These are phyloP conservation scores for Pseudopediastrum boryanum DNA, from an alignment of 139 green algal species.

Conservation along the genomic window DNA sequence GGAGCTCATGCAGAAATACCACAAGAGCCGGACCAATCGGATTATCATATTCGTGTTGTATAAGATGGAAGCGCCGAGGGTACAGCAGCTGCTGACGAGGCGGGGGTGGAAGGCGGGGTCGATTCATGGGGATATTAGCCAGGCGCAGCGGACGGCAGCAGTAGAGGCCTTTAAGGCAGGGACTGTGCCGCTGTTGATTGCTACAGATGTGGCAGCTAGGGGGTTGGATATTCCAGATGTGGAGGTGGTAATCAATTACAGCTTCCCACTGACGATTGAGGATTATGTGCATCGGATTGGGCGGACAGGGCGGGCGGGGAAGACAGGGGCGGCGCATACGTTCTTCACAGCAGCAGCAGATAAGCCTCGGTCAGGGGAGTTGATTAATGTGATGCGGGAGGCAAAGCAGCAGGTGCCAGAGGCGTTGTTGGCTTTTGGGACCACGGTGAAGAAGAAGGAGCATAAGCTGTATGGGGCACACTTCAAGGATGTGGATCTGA, in stretches of 20 bases:
- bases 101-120: conserved; percentile 76
- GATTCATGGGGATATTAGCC: conserved; percentile 93
- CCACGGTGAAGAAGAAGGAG: conserved; percentile 96
- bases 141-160: conserved; percentile 75
- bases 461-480: conserved; percentile 88
- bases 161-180: conserved; percentile 87
- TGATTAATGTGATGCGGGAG: conserved; percentile 95
- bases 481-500: conserved; percentile 93
- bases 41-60: conserved; percentile 98
- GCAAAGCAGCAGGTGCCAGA: conserved; percentile 86
- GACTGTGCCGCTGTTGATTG: conserved; percentile 69
- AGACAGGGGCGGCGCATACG: conserved; percentile 85
- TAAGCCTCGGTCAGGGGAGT: conserved; percentile 65
- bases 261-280: conserved; percentile 94
- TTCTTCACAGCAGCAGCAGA: conserved; percentile 79
- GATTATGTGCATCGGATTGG: conserved; percentile 99
- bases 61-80: conserved; percentile 93
- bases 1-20: conserved; percentile 82
- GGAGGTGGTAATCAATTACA: conserved; percentile 97
- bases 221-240: conserved; percentile 91
- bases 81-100: conserved; percentile 78
- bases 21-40: conserved; percentile 79
- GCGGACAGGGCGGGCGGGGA: conserved; percentile 92
- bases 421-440: conserved; percentile 91
- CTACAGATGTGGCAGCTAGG: conserved; percentile 91